phyloP scores from a whole-genome alignment of 2,329 filamentous ascomycete species.

The Coleophoma crateriformis region DNA sequence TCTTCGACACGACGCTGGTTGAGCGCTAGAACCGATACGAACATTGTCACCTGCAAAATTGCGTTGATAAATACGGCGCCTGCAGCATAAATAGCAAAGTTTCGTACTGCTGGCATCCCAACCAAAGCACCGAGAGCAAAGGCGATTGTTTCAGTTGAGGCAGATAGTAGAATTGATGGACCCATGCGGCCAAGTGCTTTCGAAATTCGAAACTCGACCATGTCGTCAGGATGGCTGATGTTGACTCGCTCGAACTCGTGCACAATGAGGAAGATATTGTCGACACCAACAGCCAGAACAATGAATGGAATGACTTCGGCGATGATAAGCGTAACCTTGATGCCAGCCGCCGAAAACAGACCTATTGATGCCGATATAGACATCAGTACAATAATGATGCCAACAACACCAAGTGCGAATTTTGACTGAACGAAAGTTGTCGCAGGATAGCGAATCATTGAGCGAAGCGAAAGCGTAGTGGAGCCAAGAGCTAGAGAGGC shows the following conservation, averaged over 20 bases:
- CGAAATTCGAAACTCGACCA: conserved; percentile 79
- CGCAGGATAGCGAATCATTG: conserved; percentile 75
- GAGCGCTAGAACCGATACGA: conserved; percentile 82
- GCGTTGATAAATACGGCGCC: conserved; percentile 97
- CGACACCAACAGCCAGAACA: conserved; percentile 91
- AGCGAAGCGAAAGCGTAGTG: conserved; percentile 70
- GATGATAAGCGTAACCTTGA: conserved; percentile 96
- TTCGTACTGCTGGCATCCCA: conserved; percentile 95
- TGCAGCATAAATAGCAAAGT: conserved; percentile 94
- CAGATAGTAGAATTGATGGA: conserved; percentile 91
- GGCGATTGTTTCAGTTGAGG: conserved; percentile 88
- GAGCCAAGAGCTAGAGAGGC: conserved; percentile 89
- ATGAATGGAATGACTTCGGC: conserved; percentile 98
- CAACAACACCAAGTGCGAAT: conserved; percentile 89
- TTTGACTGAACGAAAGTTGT: conserved; percentile 91
- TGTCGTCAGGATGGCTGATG: conserved; percentile 80
- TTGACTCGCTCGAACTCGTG: conserved; percentile 98
- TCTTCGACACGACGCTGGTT: conserved; percentile 91
- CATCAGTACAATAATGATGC: conserved; percentile 94
- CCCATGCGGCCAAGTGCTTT: conserved; percentile 93
- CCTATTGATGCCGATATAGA: conserved; percentile 94
- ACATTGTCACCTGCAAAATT: conserved; percentile 94
- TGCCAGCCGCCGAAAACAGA: conserved; percentile 82
- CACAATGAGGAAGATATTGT: conserved; percentile 98
- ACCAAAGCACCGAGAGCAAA: conserved; percentile 92